Percentiles rank a stretch among this genome's conserved stretches.
These are phyloP conservation scores for Podospora pseudoanserina DNA, from an alignment of 495 filamentous ascomycete genomes.

Conservation along the genomic window DNA sequence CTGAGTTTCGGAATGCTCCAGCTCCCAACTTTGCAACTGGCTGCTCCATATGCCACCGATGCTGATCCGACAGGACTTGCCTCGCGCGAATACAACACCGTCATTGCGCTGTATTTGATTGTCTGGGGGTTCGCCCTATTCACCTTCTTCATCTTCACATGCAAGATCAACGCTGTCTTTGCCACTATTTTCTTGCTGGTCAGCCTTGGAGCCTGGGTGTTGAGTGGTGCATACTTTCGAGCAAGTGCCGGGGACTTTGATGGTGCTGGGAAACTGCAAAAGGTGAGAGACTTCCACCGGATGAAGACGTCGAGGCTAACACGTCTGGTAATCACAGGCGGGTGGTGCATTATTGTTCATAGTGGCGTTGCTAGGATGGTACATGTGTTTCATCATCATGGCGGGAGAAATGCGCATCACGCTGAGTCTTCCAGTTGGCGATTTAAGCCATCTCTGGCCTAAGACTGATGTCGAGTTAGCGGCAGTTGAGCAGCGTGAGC, in stretches of 20 bases:
- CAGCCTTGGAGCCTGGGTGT: constrained; percentile 45
- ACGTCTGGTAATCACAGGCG: constrained; percentile 26
- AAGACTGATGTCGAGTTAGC: constrained; percentile 45
- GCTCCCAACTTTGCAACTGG: constrained; percentile 49
- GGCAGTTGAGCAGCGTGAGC: constrained; percentile 33
- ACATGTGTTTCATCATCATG: constrained; percentile 55
- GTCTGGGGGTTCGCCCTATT: constrained; percentile 56
- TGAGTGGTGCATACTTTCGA: constrained; percentile 52
- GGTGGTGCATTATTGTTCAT: constrained; percentile 50
- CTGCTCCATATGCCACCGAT: constrained; percentile 43
- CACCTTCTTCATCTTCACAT: constrained; percentile 54
- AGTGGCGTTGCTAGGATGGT: constrained; percentile 51
- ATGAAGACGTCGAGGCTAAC: constrained; percentile 2
- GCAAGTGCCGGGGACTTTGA: constrained; percentile 44
- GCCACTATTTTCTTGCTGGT: constrained; percentile 51
- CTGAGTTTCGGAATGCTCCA: constrained; percentile 52
- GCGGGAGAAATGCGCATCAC: constrained; percentile 55
- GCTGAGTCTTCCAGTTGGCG: constrained; percentile 51
- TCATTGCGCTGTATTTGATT: constrained; percentile 49
- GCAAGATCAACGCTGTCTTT: constrained; percentile 53
- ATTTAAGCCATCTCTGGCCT: constrained; percentile 53
- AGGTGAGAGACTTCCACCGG: constrained; percentile 29
- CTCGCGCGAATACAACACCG: constrained; percentile 47
- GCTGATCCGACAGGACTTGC: constrained; percentile 42
- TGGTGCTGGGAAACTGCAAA: constrained; percentile 43